Percentiles rank a stretch among this genome's conserved stretches.
phyloP scores from a whole-genome alignment of 352 stramenopile species.

The Globisporangium paroecandrum region DNA sequence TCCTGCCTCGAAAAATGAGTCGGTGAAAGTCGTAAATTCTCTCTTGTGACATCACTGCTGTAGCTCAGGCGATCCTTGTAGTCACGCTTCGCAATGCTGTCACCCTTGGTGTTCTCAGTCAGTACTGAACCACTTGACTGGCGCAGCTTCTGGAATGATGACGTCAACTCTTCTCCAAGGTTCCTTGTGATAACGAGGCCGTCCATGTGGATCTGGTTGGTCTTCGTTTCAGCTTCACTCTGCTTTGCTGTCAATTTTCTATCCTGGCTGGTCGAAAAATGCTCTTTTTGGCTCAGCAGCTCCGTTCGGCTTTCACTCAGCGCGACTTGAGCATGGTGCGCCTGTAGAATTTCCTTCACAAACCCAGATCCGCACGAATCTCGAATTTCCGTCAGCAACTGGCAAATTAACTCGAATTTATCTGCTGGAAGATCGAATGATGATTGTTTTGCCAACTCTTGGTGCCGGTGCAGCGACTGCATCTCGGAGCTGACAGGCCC shows the following conservation, averaged over 20 bases:
- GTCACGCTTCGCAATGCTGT: not conserved
- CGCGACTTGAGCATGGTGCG: constrained; percentile 2
- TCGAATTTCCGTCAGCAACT: constrained; percentile 38
- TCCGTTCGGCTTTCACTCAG: not conserved
- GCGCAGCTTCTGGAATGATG: not conserved
- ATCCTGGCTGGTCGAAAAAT: not conserved
- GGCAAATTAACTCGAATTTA: constrained; percentile 35
- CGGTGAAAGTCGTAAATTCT: not conserved
- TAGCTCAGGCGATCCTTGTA: not conserved
- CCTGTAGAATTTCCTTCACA: constrained; percentile 12
- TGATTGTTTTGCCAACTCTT: not conserved
- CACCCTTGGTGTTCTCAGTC: not conserved
- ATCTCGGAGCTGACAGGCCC: not conserved
- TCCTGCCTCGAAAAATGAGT: not conserved
- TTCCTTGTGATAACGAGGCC: not conserved
- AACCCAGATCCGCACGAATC: constrained; percentile 14
- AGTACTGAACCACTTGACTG: not conserved
- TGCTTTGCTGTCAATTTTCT: not conserved
- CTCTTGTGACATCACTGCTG: not conserved
- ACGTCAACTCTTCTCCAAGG: not conserved
- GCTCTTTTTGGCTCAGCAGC: not conserved
- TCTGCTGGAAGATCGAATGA: constrained; percentile 18
- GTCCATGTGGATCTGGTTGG: not conserved
- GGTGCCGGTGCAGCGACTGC: not conserved
- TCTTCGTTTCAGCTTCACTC: not conserved